Percentiles rank a stretch among this genome's conserved stretches.
Conservation (phyloP, 139 green algal genomes). For the Chlamydomonas sphaeroides region DNA sequence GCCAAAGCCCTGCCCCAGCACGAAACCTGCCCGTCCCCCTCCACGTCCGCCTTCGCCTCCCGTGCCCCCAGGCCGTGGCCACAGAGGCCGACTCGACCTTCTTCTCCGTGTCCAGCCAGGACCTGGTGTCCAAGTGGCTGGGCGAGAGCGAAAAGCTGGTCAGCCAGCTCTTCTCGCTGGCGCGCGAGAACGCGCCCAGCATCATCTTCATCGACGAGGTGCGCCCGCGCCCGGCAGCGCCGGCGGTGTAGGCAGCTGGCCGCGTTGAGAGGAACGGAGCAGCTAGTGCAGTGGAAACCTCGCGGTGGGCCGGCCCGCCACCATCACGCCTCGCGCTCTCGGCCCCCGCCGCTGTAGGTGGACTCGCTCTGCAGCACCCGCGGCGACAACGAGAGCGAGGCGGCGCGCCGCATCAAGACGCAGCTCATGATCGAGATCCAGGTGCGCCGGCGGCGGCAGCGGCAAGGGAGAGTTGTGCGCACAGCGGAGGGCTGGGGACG, state of each 20-base stretch:
- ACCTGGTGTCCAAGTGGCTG: constrained; percentile 92
- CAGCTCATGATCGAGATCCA: constrained; percentile 99
- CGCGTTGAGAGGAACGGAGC: too few species aligned
- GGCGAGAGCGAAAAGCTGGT: constrained; percentile 99
- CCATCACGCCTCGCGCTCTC: too few species aligned
- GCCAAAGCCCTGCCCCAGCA: too few species aligned
- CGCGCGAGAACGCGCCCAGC: constrained; percentile 90
- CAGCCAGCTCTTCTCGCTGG: constrained; percentile 91
- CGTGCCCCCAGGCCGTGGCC: constrained; percentile 86
- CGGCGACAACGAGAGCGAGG: constrained; percentile 94
- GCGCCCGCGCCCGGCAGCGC: not conserved
- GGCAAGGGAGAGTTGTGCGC: too few species aligned
- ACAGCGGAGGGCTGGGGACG: too few species aligned
- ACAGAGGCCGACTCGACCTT: constrained; percentile 99
- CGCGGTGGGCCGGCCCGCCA: too few species aligned
- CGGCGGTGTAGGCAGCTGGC: too few species aligned
- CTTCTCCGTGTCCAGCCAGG: constrained; percentile 72
- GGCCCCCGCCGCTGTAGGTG: too few species aligned
- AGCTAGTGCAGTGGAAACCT: too few species aligned
- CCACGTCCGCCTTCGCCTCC: too few species aligned
- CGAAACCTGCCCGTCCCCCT: too few species aligned
- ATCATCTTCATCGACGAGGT: constrained; percentile 99
- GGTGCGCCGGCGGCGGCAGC: constrained; percentile 10
- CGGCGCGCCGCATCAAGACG: constrained; percentile 97
- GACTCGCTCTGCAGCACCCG: constrained; percentile 88